Conservation (phyloP, 352 stramenopile species). For the Phytophthora podocarpi region DNA sequence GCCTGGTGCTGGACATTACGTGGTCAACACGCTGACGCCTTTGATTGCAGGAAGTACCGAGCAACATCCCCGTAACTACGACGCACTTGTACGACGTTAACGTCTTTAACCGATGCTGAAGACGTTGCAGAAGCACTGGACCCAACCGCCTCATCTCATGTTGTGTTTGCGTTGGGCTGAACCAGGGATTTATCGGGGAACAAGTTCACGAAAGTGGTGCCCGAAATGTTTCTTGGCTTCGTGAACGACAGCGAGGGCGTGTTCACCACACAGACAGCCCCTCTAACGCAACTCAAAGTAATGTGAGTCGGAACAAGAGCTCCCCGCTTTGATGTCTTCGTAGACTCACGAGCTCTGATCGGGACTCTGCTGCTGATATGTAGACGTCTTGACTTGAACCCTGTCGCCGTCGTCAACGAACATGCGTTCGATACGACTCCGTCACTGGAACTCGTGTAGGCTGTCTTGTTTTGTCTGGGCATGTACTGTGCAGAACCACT, state of each 20-base stretch:
- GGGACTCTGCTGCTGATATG: not conserved
- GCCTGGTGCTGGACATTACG: not conserved
- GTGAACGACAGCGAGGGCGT: constrained; percentile 54
- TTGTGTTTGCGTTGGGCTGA: constrained; percentile 10
- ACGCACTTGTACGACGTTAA: constrained; percentile 65
- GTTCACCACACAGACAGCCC: constrained; percentile 45
- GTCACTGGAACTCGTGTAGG: constrained; percentile 72
- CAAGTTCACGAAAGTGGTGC: constrained; percentile 64
- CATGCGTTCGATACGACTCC: constrained; percentile 61
- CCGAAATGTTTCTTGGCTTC: constrained; percentile 73
- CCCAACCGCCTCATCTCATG: not conserved
- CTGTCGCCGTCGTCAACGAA: constrained; percentile 73
- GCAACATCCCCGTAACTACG: constrained; percentile 68
- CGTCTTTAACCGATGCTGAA: not conserved
- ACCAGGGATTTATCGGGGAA: constrained; percentile 73
- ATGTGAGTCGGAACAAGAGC: constrained; percentile 49
- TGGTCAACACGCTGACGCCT: constrained; percentile 1
- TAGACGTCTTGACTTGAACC: constrained; percentile 80
- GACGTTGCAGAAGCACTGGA: too few species aligned
- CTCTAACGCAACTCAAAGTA: constrained; percentile 68
- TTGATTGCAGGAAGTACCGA: constrained; percentile 47
- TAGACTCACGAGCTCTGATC: constrained; percentile 5
- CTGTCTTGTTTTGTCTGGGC: not conserved
- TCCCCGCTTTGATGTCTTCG: not conserved
- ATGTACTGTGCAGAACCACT: not conserved